A percentile compares a stretch with the other conserved stretches of the same genome.
Conservation (phyloP, 2,329 filamentous ascomycete species). For the Exophiala sideris region DNA sequence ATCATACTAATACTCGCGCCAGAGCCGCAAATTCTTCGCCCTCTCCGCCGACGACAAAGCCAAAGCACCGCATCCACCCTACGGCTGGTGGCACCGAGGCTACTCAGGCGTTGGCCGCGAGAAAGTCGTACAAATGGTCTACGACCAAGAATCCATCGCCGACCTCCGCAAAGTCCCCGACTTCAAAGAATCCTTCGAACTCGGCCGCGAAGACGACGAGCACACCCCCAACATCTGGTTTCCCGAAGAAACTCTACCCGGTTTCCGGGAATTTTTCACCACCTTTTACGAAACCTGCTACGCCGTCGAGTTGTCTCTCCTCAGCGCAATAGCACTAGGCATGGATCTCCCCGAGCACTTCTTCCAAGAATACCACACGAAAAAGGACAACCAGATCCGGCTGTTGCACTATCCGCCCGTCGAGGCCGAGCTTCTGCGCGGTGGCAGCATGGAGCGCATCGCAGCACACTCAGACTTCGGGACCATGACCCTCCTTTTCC, state of each 20-base stretch:
- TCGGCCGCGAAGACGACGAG: slow-evolving; percentile 44
- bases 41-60: slow-evolving; percentile 46
- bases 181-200: slow-evolving; percentile 43
- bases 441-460: slow-evolving; percentile 24
- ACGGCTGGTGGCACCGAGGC: slow-evolving; percentile 20
- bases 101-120: slow-evolving; percentile 23
- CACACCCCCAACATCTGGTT: slow-evolving; percentile 49
- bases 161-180: slow-evolving; percentile 18
- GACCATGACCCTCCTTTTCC: slow-evolving; percentile 48
- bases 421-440: slow-evolving; percentile 35
- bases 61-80: slow-evolving; percentile 45
- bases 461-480: slow-evolving; percentile 43
- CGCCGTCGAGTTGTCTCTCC: slow-evolving; percentile 39
- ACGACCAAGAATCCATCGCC: slow-evolving; percentile 13
- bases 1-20: not conserved
- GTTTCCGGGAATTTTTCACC: slow-evolving; percentile 40
- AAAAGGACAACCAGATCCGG: slow-evolving; percentile 48
- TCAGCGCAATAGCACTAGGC: slow-evolving; percentile 43
- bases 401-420: slow-evolving; percentile 51
- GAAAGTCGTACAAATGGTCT: slow-evolving; percentile 21
- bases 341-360: slow-evolving; percentile 39
- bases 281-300: slow-evolving; percentile 42
- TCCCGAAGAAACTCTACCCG: slow-evolving; percentile 43
- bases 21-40: slow-evolving; percentile 41
- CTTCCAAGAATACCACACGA: slow-evolving; percentile 57